Percentiles rank a stretch among this genome's conserved stretches.
These are phyloP conservation scores for Microdochium trichocladiopsis DNA, from an alignment of 2,329 filamentous ascomycete species.

Conservation along the genomic window DNA sequence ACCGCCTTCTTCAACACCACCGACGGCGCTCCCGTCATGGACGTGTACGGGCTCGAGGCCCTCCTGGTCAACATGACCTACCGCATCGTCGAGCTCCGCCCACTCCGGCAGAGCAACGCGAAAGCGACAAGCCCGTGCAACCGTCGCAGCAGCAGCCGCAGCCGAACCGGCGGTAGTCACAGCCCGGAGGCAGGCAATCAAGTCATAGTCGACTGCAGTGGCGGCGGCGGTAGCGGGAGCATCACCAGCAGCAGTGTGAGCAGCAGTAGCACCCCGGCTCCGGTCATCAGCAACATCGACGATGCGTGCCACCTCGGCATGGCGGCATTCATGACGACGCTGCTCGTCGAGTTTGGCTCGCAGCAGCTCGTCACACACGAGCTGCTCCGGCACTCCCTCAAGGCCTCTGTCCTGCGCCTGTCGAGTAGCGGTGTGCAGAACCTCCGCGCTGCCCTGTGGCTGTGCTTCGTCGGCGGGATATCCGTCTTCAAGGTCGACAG, in stretches of 20 bases:
- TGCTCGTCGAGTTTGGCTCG: neutral
- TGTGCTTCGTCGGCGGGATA: neutral
- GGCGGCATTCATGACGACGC: neutral
- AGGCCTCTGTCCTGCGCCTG: neutral
- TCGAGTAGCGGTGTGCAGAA: neutral
- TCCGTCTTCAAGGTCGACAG: neutral
- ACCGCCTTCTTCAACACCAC: neutral
- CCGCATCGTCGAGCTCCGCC: neutral
- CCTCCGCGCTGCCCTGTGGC: neutral
- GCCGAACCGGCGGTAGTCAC: too few species aligned
- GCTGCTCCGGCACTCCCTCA: neutral
- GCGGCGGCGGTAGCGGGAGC: neutral
- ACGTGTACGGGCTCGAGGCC: neutral
- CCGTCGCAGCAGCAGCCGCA: neutral
- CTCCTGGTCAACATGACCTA: neutral
- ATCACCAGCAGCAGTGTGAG: neutral
- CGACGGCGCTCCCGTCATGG: neutral
- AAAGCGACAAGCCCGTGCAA: neutral
- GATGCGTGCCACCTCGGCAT: neutral
- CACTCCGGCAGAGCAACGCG: neutral
- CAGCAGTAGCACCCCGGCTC: neutral
- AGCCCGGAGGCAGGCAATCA: too few species aligned
- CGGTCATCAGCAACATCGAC: too few species aligned
- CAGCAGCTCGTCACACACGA: neutral
- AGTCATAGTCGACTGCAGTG: too few species aligned